Percentiles rank a stretch among this genome's conserved stretches.
These are phyloP conservation scores for Nicotiana sylvestris DNA, from an alignment of 257 asterid genomes.

Conservation along the genomic window DNA sequence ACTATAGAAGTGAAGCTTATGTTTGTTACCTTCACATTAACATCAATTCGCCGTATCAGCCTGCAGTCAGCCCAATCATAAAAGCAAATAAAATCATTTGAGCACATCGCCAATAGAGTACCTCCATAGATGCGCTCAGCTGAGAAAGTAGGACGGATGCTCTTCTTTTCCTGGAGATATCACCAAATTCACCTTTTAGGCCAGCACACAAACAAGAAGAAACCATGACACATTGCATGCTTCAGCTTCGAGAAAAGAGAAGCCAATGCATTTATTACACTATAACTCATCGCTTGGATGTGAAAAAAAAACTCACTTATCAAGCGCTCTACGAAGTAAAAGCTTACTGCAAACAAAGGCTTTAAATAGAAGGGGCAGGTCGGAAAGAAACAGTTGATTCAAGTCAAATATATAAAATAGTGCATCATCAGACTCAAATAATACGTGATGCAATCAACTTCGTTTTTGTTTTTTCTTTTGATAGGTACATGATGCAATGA, in stretches of 20 bases:
- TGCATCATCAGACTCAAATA: not conserved
- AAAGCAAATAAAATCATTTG: conserved; percentile 84
- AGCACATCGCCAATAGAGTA: conserved; percentile 74
- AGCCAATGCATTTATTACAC: not conserved
- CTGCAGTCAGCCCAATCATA: conserved; percentile 95
- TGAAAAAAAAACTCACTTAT: not conserved
- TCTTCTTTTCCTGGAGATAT: conserved; percentile 85
- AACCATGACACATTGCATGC: not conserved
- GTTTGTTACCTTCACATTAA: conserved; percentile 71
- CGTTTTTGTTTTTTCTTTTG: not conserved
- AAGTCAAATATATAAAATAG: not conserved
- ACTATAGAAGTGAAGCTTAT: conserved; percentile 3
- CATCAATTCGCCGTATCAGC: conserved; percentile 88
- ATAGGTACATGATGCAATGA: not conserved
- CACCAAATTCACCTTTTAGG: conserved; percentile 14
- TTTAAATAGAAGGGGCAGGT: not conserved
- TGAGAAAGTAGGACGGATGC: conserved; percentile 91
- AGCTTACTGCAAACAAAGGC: not conserved
- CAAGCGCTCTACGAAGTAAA: not conserved
- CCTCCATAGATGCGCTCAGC: conserved; percentile 92
- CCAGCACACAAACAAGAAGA: conserved; percentile 6
- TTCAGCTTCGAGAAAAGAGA: not conserved
- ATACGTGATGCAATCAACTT: not conserved
- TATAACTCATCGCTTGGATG: not conserved
- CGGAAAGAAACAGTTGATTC: conserved; percentile 3